phyloP scores from a whole-genome alignment of 805 yeast genomes.

The Schwanniomyces polymorphus region DNA sequence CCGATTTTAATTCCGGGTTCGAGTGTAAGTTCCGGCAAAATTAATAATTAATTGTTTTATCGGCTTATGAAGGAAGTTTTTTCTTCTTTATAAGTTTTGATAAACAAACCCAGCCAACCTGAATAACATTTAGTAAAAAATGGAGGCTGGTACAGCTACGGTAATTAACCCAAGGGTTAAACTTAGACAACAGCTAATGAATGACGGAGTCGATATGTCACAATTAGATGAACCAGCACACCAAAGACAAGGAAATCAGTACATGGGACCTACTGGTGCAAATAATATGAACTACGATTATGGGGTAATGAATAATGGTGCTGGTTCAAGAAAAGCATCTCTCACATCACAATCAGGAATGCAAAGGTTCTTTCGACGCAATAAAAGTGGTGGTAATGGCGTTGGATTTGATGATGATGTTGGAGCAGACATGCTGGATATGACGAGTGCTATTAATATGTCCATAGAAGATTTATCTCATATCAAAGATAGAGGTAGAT shows the following conservation, averaged over 20 bases:
- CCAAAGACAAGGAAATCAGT: conserved; percentile 4
- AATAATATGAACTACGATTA: conserved; percentile 2
- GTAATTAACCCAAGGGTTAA: conserved; percentile 18
- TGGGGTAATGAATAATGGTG: not conserved
- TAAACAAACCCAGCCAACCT: not conserved
- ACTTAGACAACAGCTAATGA: conserved; percentile 33
- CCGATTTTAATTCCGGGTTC: not conserved
- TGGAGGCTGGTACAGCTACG: conserved; percentile 24
- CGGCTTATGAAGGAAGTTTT: not conserved
- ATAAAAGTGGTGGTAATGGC: conserved; percentile 26
- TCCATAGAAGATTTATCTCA: conserved; percentile 67
- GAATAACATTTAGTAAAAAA: conserved; percentile 3
- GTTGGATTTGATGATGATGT: conserved; percentile 32
- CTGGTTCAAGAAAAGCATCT: conserved; percentile 24
- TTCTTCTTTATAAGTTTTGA: not conserved
- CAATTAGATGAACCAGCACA: conserved; percentile 16
- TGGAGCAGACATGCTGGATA: conserved; percentile 35
- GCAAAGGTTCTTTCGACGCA: conserved; percentile 43
- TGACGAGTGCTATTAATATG: conserved; percentile 39
- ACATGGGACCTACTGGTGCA: not conserved
- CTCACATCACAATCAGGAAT: conserved; percentile 36
- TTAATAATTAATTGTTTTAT: not conserved
- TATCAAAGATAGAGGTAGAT: conserved; percentile 65
- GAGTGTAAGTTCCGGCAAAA: not conserved
- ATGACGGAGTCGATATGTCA: conserved; percentile 26